Evolutionary conservation across 805 yeast genomes (phyloP).

Genomic region (Tetrapisispora fleetii): DNA sequence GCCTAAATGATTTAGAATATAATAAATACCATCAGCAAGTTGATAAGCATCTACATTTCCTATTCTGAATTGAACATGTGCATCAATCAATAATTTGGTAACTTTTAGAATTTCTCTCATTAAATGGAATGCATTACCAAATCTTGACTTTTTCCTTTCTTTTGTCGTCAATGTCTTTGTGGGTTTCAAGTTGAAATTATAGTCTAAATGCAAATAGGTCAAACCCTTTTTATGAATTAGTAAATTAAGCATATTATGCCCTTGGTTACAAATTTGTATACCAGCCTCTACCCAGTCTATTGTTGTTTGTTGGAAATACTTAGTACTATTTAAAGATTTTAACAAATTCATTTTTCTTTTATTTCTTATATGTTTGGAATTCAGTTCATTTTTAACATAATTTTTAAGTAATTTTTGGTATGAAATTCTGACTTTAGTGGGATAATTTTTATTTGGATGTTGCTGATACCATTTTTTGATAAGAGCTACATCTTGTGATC

Average conservation of each 20-base stretch:
- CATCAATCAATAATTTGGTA: slow-evolving; percentile 81
- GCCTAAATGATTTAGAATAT: slow-evolving; percentile 86
- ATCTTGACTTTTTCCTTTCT: slow-evolving; percentile 89
- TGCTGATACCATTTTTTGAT: slow-evolving; percentile 75
- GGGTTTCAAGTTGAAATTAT: slow-evolving; percentile 91
- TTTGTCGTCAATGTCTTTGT: slow-evolving; percentile 93
- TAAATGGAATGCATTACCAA: slow-evolving; percentile 92
- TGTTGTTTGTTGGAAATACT: slow-evolving; percentile 81
- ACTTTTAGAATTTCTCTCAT: slow-evolving; percentile 81
- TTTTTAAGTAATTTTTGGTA: slow-evolving; percentile 82
- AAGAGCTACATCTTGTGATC: slow-evolving; percentile 87
- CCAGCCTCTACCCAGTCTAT: slow-evolving; percentile 99
- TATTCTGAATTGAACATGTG: slow-evolving; percentile 82
- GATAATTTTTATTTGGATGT: slow-evolving; percentile 50
- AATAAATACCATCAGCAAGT: slow-evolving; percentile 88
- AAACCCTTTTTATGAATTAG: slow-evolving; percentile 84
- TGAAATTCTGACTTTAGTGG: slow-evolving; percentile 74
- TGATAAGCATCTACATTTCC: slow-evolving; percentile 92
- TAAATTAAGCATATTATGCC: slow-evolving; percentile 84
- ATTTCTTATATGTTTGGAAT: slow-evolving; percentile 34
- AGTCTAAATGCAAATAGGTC: slow-evolving; percentile 87
- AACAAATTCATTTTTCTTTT: slow-evolving; percentile 50
- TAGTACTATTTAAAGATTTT: slow-evolving; percentile 61
- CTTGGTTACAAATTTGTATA: slow-evolving; percentile 84
- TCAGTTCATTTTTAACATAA: slow-evolving; percentile 62